phyloP scores from a whole-genome alignment of 257 asterid species.

The Catharanthus roseus region DNA sequence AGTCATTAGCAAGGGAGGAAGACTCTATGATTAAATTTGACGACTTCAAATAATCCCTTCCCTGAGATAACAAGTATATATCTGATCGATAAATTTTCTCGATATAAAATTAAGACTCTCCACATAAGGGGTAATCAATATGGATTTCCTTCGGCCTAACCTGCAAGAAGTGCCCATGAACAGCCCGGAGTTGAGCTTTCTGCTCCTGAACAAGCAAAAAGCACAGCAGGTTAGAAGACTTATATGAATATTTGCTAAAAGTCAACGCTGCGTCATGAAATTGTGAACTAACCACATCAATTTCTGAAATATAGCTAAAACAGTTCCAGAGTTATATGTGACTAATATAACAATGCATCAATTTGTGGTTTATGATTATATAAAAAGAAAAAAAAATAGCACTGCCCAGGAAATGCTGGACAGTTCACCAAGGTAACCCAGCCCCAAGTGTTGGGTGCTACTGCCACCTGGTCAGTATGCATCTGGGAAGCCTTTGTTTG shows the following conservation, averaged over 20 bases:
- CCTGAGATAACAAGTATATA: background rate
- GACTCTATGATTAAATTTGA: background rate
- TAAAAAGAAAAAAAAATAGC: too few species aligned
- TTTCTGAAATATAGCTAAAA: background rate
- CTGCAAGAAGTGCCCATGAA: constrained; percentile 16
- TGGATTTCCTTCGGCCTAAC: constrained; percentile 14
- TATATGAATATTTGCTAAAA: background rate
- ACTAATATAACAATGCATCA: background rate
- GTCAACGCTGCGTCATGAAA: background rate
- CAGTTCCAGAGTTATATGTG: background rate
- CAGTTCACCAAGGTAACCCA: too few species aligned
- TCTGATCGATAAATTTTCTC: background rate
- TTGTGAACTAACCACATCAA: background rate
- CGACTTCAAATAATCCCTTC: constrained; percentile 4
- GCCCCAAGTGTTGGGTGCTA: too few species aligned
- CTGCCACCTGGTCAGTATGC: too few species aligned
- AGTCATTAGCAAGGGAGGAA: background rate
- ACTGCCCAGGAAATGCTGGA: too few species aligned
- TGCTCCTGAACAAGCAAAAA: constrained; percentile 9
- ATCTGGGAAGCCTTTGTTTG: too few species aligned
- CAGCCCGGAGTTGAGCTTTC: constrained; percentile 10
- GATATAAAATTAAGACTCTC: background rate
- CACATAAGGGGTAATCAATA: background rate
- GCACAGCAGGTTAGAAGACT: background rate
- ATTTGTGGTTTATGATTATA: too few species aligned